A percentile compares a stretch with the other conserved stretches of the same genome.
Evolutionary conservation across 768 basidiomycete genomes (phyloP).

Genomic region (Trametes gibbosa): DNA sequence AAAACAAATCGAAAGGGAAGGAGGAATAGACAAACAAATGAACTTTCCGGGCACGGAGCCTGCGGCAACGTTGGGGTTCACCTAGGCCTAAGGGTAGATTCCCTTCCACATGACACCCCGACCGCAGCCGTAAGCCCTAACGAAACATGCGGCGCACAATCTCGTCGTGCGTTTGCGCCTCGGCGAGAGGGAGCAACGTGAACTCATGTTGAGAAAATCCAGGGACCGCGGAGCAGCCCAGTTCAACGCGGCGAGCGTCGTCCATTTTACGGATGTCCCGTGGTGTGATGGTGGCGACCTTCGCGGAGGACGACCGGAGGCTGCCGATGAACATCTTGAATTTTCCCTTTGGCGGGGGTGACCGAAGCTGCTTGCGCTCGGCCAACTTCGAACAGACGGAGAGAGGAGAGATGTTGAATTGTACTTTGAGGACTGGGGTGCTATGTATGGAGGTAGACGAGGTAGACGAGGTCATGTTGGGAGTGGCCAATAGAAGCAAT

Average conservation of each 20-base stretch:
- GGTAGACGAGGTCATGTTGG: background rate
- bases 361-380: constrained; percentile 7
- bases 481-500: background rate
- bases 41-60: too few species aligned
- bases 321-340: background rate
- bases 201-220: constrained; percentile 1
- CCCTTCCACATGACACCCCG: too few species aligned
- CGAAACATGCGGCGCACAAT: constrained; percentile 13
- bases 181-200: constrained; percentile 10
- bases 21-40: too few species aligned
- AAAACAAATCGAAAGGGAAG: too few species aligned
- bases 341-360: constrained; percentile 3
- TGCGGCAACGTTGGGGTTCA: too few species aligned
- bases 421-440: background rate
- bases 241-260: background rate
- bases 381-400: background rate
- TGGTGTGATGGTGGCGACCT: background rate
- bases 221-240: background rate
- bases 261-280: constrained; percentile 1
- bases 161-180: constrained; percentile 3
- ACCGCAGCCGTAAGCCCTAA: too few species aligned
- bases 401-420: background rate
- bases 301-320: background rate
- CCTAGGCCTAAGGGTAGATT: too few species aligned
- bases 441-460: background rate